phyloP scores from a whole-genome alignment of 495 filamentous ascomycete genomes.

The Talaromyces liani region DNA sequence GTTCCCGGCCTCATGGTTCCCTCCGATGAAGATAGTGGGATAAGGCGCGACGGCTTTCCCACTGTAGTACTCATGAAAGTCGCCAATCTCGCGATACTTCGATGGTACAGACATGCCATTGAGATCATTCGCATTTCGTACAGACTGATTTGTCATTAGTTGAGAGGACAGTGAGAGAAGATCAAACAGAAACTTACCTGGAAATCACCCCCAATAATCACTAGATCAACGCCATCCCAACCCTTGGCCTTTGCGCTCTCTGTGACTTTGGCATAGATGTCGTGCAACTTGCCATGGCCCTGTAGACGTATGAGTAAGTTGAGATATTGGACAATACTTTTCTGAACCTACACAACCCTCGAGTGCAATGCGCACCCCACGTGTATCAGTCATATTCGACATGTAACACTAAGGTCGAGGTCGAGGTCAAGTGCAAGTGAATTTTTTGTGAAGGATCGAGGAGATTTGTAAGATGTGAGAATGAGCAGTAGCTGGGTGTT shows the following conservation, averaged over 20 bases:
- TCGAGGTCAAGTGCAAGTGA: not conserved
- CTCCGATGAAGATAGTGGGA: conserved; percentile 84
- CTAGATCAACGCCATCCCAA: conserved; percentile 71
- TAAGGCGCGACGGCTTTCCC: conserved; percentile 71
- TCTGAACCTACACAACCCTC: conserved; percentile 72
- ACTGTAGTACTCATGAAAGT: conserved; percentile 91
- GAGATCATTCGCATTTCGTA: conserved; percentile 81
- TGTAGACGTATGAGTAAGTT: conserved; percentile 20
- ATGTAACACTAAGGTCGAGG: not conserved
- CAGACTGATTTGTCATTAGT: conserved; percentile 45
- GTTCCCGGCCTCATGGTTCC: conserved; percentile 89
- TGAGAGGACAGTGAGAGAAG: not conserved
- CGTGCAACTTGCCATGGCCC: conserved; percentile 87
- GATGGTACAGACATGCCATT: conserved; percentile 76
- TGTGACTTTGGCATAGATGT: conserved; percentile 74
- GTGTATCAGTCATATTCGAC: not conserved
- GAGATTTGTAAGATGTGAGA: not conserved
- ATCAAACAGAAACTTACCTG: conserved; percentile 44
- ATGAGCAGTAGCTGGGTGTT: not conserved
- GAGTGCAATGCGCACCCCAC: conserved; percentile 48
- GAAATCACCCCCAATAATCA: conserved; percentile 90
- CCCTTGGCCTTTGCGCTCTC: conserved; percentile 52
- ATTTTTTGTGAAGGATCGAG: not conserved
- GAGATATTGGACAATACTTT: not conserved
- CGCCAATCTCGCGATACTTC: conserved; percentile 77